Evolutionary conservation across 2,329 filamentous ascomycete genomes (phyloP), one percentile per base, ranked within the genome.

Genomic region (Dothiorella sarmentorum): DNA sequence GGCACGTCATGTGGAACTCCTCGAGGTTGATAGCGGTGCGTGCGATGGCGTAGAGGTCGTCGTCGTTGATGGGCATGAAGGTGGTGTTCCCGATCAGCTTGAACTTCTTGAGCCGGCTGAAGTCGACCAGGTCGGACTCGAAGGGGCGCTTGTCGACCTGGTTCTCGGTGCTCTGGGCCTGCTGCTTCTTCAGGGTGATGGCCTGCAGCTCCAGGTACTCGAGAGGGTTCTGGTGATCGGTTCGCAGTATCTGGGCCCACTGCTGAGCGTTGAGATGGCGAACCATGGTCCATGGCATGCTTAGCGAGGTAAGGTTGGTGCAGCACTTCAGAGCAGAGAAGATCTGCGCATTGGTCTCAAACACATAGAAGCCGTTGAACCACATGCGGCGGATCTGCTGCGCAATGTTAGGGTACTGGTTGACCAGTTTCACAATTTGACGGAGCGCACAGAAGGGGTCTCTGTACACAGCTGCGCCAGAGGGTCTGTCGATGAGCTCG

Each of bases 21-120:
- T 80, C 75, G 20, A 83, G 75, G 45, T 74, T 73, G 1, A 74
- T 79, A 7, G 80, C 80, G 1, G 79, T 82, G 44, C 74, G 74
- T 22, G 80, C 76, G 58, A 83, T 80, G 52, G 74, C 72, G 35
- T 72, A 69, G 26, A 83, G 70, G 62, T 83, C 80, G 3, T 69
- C 66, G 60, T 83, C 80, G 33, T 69, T 76, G 61, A 83, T 71
- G 3, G 80, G 80, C 70, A 78, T 79, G 67, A 80, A 76, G 40
- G 75, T 76, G 6, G 80, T 81, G 67, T 81, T 78, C 59, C 80
- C 80, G 62, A 82, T 81, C 59, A 83, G 74, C 68, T 82, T 82
- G 56, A 83, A 68, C 18, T 78, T 76, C 57, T 74, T 75, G 42
- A 83, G 72, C 29, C 74, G 70, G 60, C 76, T 70, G 63, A 83